Conservation (phyloP, 768 basidiomycete genomes). For the Serendipita sp. region DNA sequence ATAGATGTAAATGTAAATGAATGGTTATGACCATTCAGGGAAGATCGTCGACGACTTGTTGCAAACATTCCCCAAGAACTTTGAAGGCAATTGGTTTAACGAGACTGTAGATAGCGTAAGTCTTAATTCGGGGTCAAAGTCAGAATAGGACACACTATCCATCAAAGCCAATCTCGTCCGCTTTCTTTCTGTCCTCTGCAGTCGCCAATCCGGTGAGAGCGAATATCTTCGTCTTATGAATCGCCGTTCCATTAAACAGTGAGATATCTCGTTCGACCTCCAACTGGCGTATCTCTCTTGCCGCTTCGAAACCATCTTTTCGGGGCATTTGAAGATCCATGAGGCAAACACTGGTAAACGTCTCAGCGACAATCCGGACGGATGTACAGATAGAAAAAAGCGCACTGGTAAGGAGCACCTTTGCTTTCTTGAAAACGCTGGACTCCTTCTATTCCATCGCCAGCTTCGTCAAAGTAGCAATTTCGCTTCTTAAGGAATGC, state of each 20-base stretch:
- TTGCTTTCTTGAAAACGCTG: slow-evolving; percentile 35
- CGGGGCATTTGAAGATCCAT: slow-evolving; percentile 6
- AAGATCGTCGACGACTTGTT: neutral
- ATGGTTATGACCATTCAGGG: too few relatives aligned
- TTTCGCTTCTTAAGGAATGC: slow-evolving; percentile 1
- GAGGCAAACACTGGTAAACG: neutral
- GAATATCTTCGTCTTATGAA: neutral
- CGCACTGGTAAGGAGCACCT: slow-evolving; percentile 52
- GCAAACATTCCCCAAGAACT: neutral
- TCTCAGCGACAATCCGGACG: slow-evolving; percentile 87
- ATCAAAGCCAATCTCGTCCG: neutral
- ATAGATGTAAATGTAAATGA: too few relatives aligned
- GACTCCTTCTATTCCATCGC: slow-evolving; percentile 7
- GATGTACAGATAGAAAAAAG: slow-evolving; percentile 22
- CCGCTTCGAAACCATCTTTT: slow-evolving; percentile 54
- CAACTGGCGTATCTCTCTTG: slow-evolving; percentile 61
- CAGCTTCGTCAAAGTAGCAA: neutral
- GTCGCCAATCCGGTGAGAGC: neutral
- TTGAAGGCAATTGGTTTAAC: neutral
- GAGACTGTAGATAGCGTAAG: neutral
- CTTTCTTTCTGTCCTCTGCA: neutral
- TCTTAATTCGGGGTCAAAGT: neutral
- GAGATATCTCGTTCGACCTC: slow-evolving; percentile 38
- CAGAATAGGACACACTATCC: neutral
- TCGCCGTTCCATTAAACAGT: neutral